phyloP scores from a whole-genome alignment of 805 yeast species.

The Ogataea minuta region DNA sequence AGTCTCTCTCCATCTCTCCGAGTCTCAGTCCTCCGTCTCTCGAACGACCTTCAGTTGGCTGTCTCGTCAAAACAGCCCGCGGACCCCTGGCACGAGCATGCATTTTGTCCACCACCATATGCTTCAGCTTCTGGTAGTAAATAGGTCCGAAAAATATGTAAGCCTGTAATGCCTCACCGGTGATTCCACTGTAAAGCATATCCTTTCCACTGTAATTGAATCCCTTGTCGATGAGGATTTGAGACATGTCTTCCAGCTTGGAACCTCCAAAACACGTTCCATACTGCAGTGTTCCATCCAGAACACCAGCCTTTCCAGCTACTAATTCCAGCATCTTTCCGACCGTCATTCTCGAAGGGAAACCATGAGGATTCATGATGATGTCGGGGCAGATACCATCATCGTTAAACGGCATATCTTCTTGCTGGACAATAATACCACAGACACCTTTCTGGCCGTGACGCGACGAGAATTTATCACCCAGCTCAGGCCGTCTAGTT shows the following conservation, averaged over 20 bases:
- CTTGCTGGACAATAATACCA: conserved; percentile 96
- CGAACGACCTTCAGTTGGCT: conserved; percentile 98
- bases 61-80: conserved; percentile 95
- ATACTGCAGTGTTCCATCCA: conserved; percentile 86
- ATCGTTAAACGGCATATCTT: conserved; percentile 94
- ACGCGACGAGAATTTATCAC: conserved; percentile 95
- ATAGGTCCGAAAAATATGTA: conserved; percentile 98
- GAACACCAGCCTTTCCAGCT: conserved; percentile 96
- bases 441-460: conserved; percentile 99
- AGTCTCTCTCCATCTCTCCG: conserved; percentile 99
- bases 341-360: conserved; percentile 99
- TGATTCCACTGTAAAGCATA: conserved; percentile 94
- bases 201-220: conserved; percentile 95
- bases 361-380: conserved; percentile 98
- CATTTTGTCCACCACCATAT: conserved; percentile 98
- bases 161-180: conserved; percentile 96
- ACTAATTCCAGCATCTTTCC: conserved; percentile 97
- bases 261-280: conserved; percentile 99
- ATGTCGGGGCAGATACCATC: conserved; percentile 92
- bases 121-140: conserved; percentile 96
- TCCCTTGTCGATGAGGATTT: conserved; percentile 85
- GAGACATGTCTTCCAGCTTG: conserved; percentile 92
- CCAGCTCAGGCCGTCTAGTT: conserved; percentile 95
- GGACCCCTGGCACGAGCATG: conserved; percentile 99
- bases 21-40: conserved; percentile 98